Base-by-base conservation (phyloP, 1,284 basidiomycete species). In the Pseudozyma pruni region DNA sequence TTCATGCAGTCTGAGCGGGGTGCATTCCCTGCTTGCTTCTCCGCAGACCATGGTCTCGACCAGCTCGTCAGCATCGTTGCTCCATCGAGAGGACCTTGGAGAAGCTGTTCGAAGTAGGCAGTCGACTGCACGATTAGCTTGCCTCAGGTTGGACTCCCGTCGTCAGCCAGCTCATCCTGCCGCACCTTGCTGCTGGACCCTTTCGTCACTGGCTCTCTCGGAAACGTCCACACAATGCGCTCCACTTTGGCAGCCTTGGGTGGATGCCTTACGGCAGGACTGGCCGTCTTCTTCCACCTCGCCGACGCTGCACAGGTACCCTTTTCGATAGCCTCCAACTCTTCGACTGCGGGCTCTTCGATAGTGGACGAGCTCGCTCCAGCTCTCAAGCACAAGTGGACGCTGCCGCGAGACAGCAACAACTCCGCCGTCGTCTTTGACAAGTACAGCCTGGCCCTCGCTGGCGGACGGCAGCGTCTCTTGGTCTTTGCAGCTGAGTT, bases 401-500 rank as follows among this genome's bases (percentile, higher is more conserved):
- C 53, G 1, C 20, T 56, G 13, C 67, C 67, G 1, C 47, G 46
- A 5, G 20, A 17, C 20, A 71, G 60, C 57, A 57, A 52, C 52
- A 71, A 60, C 38, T 38, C 55, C 9, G 68, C 68, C 8, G 48
- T 72, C 42, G 58, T 72, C n/a, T 66, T 54, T 16, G 68, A 72
- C 58, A 66, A 62, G 33, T 67, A 72, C 50, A 72, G 68, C 46
- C 27, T 67, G 14, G 62, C 62, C 9, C 43, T 72, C 14, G 68
- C 45, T 10, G 58, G 51, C 2, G 62, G 68, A 19, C 52, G 57
- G 22, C 49, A 61, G 54, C 40, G 62, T 3, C 41, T 72, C 27
- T 72, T 67, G 31, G 47, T 72, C 39, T 41, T 66, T 34, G 57
- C 62, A 6, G 62, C 59, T 41, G 91, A 93, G 81, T 91, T 93